phyloP scores from a whole-genome alignment of 176 grass and related monocot species.

The Guadua angustifolia region DNA sequence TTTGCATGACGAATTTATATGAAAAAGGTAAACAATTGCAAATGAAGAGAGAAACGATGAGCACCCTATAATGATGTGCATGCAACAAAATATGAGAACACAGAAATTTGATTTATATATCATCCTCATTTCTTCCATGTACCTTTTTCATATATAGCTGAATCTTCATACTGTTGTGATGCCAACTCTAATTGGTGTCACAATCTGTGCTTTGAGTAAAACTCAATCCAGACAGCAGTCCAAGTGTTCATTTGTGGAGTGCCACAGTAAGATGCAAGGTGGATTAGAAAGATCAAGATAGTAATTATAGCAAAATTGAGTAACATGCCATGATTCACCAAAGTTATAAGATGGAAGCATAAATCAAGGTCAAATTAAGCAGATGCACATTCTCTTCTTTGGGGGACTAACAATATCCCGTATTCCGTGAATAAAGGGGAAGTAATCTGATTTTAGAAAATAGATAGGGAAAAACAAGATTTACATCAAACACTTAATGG shows the following conservation, averaged over 20 bases:
- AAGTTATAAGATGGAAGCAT: not conserved
- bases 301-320: not conserved
- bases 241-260: slow-evolving; percentile 88
- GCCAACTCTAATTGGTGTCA: slow-evolving; percentile 69
- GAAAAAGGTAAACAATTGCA: not conserved
- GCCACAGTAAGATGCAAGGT: slow-evolving; percentile 38
- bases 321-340: not conserved
- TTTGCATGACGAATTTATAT: slow-evolving; percentile 30
- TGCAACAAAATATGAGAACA: not conserved
- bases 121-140: not conserved
- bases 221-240: slow-evolving; percentile 80
- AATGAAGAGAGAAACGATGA: not conserved
- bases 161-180: slow-evolving; percentile 59
- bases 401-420: not conserved
- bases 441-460: not conserved
- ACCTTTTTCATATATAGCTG: slow-evolving; percentile 76
- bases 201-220: slow-evolving; percentile 77
- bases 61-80: not conserved
- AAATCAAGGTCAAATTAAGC: not conserved
- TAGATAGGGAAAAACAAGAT: not conserved
- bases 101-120: not conserved
- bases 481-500: not conserved
- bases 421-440: not conserved
- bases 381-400: not conserved
- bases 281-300: not conserved